Base-by-base conservation (phyloP, 1,139 yeast species). In the Arxiozyma heterogenica region DNA sequence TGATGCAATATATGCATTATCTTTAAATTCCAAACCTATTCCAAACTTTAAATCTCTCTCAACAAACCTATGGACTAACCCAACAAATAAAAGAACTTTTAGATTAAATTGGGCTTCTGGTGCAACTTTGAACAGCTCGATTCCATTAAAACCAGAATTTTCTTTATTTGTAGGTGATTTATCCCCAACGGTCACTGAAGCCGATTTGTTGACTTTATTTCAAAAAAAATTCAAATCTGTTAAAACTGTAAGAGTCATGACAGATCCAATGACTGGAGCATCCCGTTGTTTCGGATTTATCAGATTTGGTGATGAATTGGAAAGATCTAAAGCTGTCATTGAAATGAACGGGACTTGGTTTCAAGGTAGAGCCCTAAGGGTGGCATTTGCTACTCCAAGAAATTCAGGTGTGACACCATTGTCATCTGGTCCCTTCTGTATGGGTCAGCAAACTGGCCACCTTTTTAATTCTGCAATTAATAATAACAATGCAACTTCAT, bases 251-350 rank as follows among this genome's bases (percentile, higher is more conserved):
- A 84, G 90, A 64, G 87, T 91, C 55, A 89, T 90, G 93, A 74
- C 83, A 4, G 96, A 91, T 67, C 84, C 89, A 3, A 75, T 78
- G 23, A 81, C 94, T 2, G 86, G 86, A 20, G 75, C 78, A 23
- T 84, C 96, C 2, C 81, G 93, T 61, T 95, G 97, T 44, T 89
- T 87, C 71, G 98, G 97, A 1, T 90, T 91, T 70, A 93, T 90
- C n/a, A 78, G 95, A 57, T 89, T 91, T 68, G 73, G 79, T 47
- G 79, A 80, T 55, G 86, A 83, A 60, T 77, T 78, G n/a, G 87
- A 85, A 54, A 85, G 90, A 71, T 82, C 82, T 59, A 75, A 82
- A 49, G 95, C 97, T 0, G 72, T 88, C 45, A 71, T 75, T 30
- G 95, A 87, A 64, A 87, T 88, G 95, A 89, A 86, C 67, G 96